A percentile compares a stretch with the other conserved stretches of the same genome.
phyloP scores from a whole-genome alignment of 352 stramenopile species.

The Pythium sp. region DNA sequence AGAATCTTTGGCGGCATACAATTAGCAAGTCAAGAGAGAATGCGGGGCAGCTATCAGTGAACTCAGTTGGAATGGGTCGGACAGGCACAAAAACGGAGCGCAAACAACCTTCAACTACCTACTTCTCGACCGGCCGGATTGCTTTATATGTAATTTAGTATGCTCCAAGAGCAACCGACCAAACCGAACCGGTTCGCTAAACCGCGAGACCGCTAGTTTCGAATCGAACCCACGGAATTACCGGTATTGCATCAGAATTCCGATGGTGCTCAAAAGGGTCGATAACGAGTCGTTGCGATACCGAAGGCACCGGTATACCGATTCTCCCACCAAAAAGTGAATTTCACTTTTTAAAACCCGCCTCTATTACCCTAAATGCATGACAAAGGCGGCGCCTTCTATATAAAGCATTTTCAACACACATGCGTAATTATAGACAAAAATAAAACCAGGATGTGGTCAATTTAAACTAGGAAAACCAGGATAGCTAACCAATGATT shows the following conservation, averaged over 20 bases:
- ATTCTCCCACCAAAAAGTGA: no score
- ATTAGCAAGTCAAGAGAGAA: slow-evolving; percentile 6
- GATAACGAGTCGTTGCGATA: no score
- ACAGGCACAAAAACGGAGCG: slow-evolving; percentile 22
- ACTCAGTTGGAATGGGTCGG: slow-evolving; percentile 23
- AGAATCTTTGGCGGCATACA: slow-evolving; percentile 7
- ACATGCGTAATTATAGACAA: no score
- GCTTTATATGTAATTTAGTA: not conserved
- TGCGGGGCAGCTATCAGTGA: not conserved
- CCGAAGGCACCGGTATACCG: no score
- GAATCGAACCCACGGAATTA: slow-evolving; percentile 16
- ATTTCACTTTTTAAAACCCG: no score
- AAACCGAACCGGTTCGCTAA: slow-evolving; percentile 14
- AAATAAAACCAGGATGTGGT: no score
- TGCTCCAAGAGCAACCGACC: slow-evolving; percentile 9
- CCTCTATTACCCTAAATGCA: no score
- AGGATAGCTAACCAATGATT: no score
- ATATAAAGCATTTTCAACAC: no score
- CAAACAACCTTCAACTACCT: slow-evolving; percentile 13
- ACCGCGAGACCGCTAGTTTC: slow-evolving; percentile 15
- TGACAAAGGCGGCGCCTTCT: no score
- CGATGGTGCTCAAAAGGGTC: not conserved
- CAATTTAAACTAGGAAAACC: no score
- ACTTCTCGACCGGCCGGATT: slow-evolving; percentile 10
- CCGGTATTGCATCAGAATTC: slow-evolving; percentile 7